Evolutionary conservation across 2,329 filamentous ascomycete species (phyloP), one percentile per base, ranked within the genome.

Genomic region (Madurella fahalii): DNA sequence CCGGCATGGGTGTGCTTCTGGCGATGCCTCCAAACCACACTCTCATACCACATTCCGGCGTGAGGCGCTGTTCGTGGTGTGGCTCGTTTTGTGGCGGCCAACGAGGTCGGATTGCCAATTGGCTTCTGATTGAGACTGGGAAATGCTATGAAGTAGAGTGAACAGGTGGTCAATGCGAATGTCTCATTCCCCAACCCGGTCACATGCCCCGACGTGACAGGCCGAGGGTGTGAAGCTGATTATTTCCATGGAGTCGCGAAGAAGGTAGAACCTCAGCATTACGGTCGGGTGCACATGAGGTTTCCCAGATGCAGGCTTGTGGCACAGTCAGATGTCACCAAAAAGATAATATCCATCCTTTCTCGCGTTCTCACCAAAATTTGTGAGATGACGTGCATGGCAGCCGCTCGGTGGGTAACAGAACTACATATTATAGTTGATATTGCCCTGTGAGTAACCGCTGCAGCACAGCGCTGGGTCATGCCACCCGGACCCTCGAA

Each of bases 241-340:
- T 40, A 34, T 16, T 11, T n/a, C 25, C 7, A 25, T 25, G 25
- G 25, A 25, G 25, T 25, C 25, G 25, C 25, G 25, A 7, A 25
- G 25, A n/a, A 15, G 20, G 18, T 15, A 9, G 30, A 48, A 34
- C 1, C 40, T 40, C 52, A 55, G 37, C 20, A 47, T 51, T 44
- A 54, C 41, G 48, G 44, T 16, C 40, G 45, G 17, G 12, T 55
- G 45, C 46, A 55, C 49, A 55, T 55, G 51, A 46, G 55, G 41
- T 53, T 41, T 31, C 32, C 34, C 43, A 11, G 15, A 45, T 58
- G 56, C 53, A 50, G 44, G 44, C 34, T 16, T 40, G 40, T 25
- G 56, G 50, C 53, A 47, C 53, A 51, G 47, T n/a, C 52, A n/a
- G 32, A 40, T 15, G 37, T 31, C 32, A 30, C 45, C 40, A 34